Evolutionary conservation across 2,329 filamentous ascomycete species (phyloP).

Genomic region (Alternaria alternata): DNA sequence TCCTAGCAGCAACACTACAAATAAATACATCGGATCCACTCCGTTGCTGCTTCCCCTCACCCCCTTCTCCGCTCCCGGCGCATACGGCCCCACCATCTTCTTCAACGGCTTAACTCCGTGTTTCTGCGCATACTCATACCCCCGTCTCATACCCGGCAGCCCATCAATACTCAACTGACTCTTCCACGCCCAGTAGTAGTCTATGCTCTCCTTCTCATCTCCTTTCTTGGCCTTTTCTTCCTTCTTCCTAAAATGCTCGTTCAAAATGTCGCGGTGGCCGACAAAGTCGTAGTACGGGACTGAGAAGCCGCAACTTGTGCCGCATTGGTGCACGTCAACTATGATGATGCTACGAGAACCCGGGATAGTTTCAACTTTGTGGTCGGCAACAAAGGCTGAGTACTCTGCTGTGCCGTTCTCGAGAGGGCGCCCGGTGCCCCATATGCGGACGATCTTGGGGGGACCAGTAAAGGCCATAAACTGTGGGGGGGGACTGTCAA

Average conservation of each 20-base stretch:
- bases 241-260: slow-evolving; percentile 54
- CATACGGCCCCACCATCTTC: slow-evolving; percentile 54
- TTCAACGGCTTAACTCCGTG: slow-evolving; percentile 52
- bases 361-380: slow-evolving; percentile 49
- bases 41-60: background rate
- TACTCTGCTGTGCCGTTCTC: slow-evolving; percentile 51
- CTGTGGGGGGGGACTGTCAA: background rate
- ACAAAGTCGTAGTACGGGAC: slow-evolving; percentile 57
- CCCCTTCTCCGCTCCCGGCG: slow-evolving; percentile 28
- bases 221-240: slow-evolving; percentile 46
- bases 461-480: slow-evolving; percentile 55
- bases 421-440: slow-evolving; percentile 50
- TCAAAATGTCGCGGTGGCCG: slow-evolving; percentile 50
- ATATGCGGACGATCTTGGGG: slow-evolving; percentile 55
- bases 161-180: slow-evolving; percentile 55
- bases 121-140: slow-evolving; percentile 45
- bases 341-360: slow-evolving; percentile 53
- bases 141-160: slow-evolving; percentile 54
- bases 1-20: slow-evolving; percentile 40
- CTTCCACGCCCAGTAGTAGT: slow-evolving; percentile 57
- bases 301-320: slow-evolving; percentile 53
- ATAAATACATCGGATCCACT: slow-evolving; percentile 32
- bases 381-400: slow-evolving; percentile 40
- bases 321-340: slow-evolving; percentile 56
- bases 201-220: slow-evolving; percentile 52